These are phyloP conservation scores for Strombidium stylifer DNA, from an alignment of 73 alveolate species.

Conservation along the genomic window DNA sequence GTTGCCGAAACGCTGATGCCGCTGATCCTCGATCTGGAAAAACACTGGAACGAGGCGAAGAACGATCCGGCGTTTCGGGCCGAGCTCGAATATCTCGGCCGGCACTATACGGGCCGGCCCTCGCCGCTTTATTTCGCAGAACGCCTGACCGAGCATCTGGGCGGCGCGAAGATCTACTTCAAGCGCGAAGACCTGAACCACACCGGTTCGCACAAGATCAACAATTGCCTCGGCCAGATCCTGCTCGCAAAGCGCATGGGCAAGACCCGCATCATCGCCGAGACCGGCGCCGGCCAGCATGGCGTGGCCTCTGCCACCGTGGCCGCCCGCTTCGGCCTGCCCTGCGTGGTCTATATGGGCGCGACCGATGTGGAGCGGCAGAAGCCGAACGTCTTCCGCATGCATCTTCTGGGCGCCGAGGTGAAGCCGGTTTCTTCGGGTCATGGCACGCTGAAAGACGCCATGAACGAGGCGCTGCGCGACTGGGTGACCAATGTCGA, in stretches of 20 bases:
- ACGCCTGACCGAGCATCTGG: conserved; percentile 41
- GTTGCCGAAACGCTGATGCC: too few species aligned
- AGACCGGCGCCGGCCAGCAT: conserved; percentile 61
- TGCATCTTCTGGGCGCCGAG: conserved; percentile 46
- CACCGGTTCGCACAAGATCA: conserved; percentile 55
- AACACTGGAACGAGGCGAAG: too few species aligned
- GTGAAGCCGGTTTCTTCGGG: conserved; percentile 47
- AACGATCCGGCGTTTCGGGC: conserved; percentile 20
- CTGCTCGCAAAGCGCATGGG: conserved; percentile 19
- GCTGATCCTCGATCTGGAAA: too few species aligned
- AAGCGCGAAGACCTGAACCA: conserved; percentile 50
- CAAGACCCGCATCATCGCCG: conserved; percentile 50
- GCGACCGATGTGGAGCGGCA: conserved; percentile 50
- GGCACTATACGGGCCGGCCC: conserved; percentile 45
- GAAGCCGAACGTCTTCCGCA: conserved; percentile 44
- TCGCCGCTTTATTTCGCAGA: conserved; percentile 41
- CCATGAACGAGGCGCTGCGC: conserved; percentile 53
- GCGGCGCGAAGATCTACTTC: conserved; percentile 55
- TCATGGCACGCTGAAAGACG: conserved; percentile 44
- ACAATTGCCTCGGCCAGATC: conserved; percentile 45
- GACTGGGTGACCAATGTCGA: too few species aligned
- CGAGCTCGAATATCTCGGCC: conserved; percentile 29
- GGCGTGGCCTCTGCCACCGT: conserved; percentile 58
- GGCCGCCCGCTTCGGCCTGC: conserved; percentile 29
- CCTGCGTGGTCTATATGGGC: conserved; percentile 41